Conservation (phyloP, 139 green algal species). For the Prasinococcaceae sp. region DNA sequence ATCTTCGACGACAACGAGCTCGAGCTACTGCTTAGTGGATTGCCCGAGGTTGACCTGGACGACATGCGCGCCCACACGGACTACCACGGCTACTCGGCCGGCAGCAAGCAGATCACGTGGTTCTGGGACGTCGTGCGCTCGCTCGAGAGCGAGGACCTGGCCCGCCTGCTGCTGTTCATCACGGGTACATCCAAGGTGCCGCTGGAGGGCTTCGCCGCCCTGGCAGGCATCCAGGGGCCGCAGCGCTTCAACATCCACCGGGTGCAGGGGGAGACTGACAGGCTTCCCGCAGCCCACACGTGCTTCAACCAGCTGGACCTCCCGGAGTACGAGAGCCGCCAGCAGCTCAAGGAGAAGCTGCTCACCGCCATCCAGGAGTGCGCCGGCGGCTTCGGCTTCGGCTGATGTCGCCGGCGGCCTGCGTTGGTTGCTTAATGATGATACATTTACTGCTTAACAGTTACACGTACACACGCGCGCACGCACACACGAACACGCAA, state of each 20-base stretch:
- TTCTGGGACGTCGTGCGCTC: constrained; percentile 87
- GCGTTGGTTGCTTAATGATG: no score
- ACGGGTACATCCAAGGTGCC: constrained; percentile 85
- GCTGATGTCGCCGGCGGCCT: constrained; percentile 28
- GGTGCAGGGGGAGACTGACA: constrained; percentile 28
- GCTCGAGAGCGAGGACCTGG: constrained; percentile 72
- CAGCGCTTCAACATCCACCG: constrained; percentile 88
- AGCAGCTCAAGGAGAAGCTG: constrained; percentile 78
- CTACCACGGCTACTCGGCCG: constrained; percentile 69
- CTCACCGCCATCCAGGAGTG: constrained; percentile 77
- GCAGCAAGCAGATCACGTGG: constrained; percentile 63
- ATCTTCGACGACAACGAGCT: constrained; percentile 97
- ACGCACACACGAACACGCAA: no score
- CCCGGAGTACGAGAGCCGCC: constrained; percentile 77
- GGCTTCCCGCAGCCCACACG: constrained; percentile 78
- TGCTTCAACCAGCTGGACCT: constrained; percentile 93
- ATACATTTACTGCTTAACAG: no score
- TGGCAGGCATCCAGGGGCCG: constrained; percentile 79
- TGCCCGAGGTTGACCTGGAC: constrained; percentile 87
- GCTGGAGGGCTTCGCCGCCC: constrained; percentile 79
- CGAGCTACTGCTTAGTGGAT: constrained; percentile 88
- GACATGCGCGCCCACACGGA: constrained; percentile 83
- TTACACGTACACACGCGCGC: no score
- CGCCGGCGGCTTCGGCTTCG: constrained; percentile 81
- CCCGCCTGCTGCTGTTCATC: constrained; percentile 75